Evolutionary conservation across 1,139 yeast genomes (phyloP), one percentile per base, ranked within the genome.

Genomic region (Scheffersomyces titani): DNA sequence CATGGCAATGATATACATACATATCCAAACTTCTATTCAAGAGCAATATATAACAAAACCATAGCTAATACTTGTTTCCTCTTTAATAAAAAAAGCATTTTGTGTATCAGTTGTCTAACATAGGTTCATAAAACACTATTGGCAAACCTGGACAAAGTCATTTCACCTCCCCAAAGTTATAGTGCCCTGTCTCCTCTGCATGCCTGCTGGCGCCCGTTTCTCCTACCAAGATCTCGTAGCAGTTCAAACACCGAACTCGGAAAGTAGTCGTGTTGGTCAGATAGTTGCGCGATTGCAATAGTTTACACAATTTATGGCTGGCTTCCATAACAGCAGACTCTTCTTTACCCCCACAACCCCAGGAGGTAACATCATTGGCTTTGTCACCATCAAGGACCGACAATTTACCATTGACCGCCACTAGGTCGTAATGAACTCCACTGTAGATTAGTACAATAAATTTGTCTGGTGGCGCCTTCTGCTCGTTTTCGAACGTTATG

Each of bases 341-440:
- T 2, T 65, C 62, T 13, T 70, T 70, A 2, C 24, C 68, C 70
- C 86, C 5, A 79, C 75, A 0, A 83, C 73, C 44, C 65, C 49
- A 46, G 22, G 18, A 19, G 11, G 56, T 51, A 18, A 54, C 61
- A 61, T 84, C 89, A 9, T 68, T 61, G 7, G 52, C 44, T 48
- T 63, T 66, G 51, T 65, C 68, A 2, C 52, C 21, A 6, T 68
- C 70, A 2, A 60, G 52, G 2, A 57, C 66, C 60, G 75, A 61
- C 60, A 70, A 63, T 52, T 58, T 65, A 51, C 70, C 65, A 21
- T 81, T 76, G 50, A 80, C 65, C 11, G 81, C 85, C 11, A 88
- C 72, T 0, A 89, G 77, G 68, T 90, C 96, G 67, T 89, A 90
- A 70, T 90, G 97, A 52, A 90, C 83, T 0, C 97, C 96, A 50